A percentile compares a stretch with the other conserved stretches of the same genome.
These are phyloP conservation scores for Spinacia oleracea DNA, from an alignment of 179 eudicot genomes.

Conservation along the genomic window DNA sequence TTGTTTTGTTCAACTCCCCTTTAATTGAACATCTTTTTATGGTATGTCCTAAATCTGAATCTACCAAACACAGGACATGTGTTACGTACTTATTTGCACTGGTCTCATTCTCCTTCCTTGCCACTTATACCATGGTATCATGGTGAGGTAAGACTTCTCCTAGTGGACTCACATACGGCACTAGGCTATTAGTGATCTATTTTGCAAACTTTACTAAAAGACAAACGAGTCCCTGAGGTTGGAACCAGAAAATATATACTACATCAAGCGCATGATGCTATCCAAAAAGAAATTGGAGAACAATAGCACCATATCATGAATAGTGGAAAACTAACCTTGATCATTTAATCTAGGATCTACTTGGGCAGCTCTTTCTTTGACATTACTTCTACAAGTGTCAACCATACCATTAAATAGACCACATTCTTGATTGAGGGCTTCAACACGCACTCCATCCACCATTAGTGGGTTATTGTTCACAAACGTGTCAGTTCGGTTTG, in stretches of 20 bases:
- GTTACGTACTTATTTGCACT: background rate
- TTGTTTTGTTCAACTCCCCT: no score
- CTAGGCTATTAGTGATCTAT: background rate
- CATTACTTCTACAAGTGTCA: background rate
- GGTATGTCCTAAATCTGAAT: no score
- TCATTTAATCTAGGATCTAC: background rate
- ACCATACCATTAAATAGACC: background rate
- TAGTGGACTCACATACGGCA: background rate
- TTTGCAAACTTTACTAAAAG: background rate
- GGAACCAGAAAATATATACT: background rate
- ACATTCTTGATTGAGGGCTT: background rate
- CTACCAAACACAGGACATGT: no score
- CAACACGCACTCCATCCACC: background rate
- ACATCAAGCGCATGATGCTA: background rate
- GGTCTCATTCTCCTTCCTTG: background rate
- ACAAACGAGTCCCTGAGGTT: background rate
- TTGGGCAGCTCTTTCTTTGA: background rate
- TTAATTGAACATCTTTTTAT: no score
- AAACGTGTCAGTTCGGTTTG: background rate
- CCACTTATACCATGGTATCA: no score
- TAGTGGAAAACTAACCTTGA: constrained; percentile 8
- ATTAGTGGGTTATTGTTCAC: background rate
- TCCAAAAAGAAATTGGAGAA: no score
- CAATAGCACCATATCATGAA: background rate
- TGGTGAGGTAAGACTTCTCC: no score